These are phyloP conservation scores for Podosphaera leucotricha DNA, from an alignment of 2,329 filamentous ascomycete genomes.

Conservation along the genomic window DNA sequence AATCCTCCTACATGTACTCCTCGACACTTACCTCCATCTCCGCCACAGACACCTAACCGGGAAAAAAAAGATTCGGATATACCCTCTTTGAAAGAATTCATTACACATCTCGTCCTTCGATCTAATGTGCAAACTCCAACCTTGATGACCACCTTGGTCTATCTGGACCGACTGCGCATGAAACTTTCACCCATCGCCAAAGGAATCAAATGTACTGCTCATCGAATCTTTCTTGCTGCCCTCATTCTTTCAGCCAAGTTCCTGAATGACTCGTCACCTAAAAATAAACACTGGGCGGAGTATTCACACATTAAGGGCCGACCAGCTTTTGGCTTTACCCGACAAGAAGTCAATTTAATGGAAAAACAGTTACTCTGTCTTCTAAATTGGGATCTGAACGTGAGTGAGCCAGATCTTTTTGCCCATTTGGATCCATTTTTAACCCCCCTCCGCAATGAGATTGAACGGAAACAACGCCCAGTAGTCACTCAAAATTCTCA, in stretches of 20 bases:
- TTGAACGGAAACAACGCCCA: slow-evolving; percentile 15
- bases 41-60: slow-evolving; percentile 28
- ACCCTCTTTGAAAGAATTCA: slow-evolving; percentile 74
- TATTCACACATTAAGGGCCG: slow-evolving; percentile 52
- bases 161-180: slow-evolving; percentile 62
- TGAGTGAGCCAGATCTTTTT: slow-evolving; percentile 69
- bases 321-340: slow-evolving; percentile 65
- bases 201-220: slow-evolving; percentile 85
- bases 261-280: slow-evolving; percentile 91
- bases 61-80: slow-evolving; percentile 20
- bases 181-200: slow-evolving; percentile 84
- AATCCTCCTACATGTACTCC: slow-evolving; percentile 22
- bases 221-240: slow-evolving; percentile 85
- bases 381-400: slow-evolving; percentile 79
- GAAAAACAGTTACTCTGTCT: slow-evolving; percentile 94
- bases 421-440: slow-evolving; percentile 73
- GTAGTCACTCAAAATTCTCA: no score
- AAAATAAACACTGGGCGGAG: slow-evolving; percentile 99
- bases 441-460: slow-evolving; percentile 48
- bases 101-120: slow-evolving; percentile 67
- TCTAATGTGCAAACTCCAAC: slow-evolving; percentile 96
- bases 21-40: slow-evolving; percentile 17
- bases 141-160: slow-evolving; percentile 89
- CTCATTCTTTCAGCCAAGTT: slow-evolving; percentile 86
- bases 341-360: slow-evolving; percentile 96